Percentiles rank a stretch among this genome's conserved stretches.
These are phyloP conservation scores for Plenodomus tracheiphilus DNA, from an alignment of 2,329 filamentous ascomycete species.

Conservation along the genomic window DNA sequence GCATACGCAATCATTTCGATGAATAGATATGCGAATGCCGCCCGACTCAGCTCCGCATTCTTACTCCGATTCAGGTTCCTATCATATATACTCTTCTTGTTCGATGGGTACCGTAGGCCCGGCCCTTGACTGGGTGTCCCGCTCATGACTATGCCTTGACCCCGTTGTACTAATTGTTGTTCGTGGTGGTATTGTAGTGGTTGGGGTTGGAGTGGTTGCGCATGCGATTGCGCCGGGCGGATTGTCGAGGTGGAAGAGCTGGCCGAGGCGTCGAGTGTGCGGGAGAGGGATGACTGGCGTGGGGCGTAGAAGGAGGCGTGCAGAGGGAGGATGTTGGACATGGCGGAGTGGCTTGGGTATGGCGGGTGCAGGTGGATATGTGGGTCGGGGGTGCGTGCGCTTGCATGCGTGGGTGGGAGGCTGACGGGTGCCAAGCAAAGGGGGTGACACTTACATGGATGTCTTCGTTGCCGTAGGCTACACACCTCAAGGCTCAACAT, in stretches of 20 bases:
- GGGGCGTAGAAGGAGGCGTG: conserved; percentile 13
- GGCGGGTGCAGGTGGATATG: conserved; percentile 17
- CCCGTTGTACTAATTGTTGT: conserved; percentile 8
- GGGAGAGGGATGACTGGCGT: conserved; percentile 14
- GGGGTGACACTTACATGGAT: too few relatives aligned
- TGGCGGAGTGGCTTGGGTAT: conserved; percentile 12
- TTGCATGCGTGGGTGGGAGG: background rate
- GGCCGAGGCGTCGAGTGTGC: conserved; percentile 2
- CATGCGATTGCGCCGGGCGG: conserved; percentile 6
- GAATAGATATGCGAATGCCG: conserved; percentile 95
- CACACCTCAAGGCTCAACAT: too few relatives aligned
- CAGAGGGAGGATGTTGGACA: conserved; percentile 28
- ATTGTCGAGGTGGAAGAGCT: conserved; percentile 8
- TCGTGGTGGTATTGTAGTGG: background rate
- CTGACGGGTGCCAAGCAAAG: too few relatives aligned
- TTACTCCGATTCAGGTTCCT: conserved; percentile 88
- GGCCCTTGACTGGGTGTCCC: conserved; percentile 26
- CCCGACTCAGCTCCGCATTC: conserved; percentile 85
- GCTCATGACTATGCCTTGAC: conserved; percentile 27
- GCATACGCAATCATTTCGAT: conserved; percentile 96
- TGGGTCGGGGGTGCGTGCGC: conserved; percentile 27
- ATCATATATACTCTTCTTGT: conserved; percentile 97
- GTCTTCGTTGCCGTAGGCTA: too few relatives aligned
- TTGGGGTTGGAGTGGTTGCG: conserved; percentile 2
- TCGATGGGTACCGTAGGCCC: conserved; percentile 84